These are phyloP conservation scores for Yamadazyma triangularis DNA, from an alignment of 1,139 yeast species.

Conservation along the genomic window DNA sequence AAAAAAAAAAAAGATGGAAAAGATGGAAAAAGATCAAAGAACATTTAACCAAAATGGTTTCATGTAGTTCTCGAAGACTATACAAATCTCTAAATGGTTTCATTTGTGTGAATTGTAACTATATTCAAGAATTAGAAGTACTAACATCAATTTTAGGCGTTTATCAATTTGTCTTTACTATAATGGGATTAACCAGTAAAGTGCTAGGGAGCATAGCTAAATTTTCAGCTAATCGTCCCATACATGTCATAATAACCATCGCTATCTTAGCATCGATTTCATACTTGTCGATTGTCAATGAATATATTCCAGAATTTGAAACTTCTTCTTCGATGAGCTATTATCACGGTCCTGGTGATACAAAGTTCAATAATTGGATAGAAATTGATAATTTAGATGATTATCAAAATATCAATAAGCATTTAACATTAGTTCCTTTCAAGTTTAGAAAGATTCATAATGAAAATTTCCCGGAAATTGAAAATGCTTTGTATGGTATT, in stretches of 20 bases:
- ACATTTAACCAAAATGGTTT: no score
- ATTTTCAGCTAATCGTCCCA: constrained; percentile 77
- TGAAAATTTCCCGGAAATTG: constrained; percentile 27
- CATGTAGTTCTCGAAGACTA: no score
- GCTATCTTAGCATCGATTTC: constrained; percentile 77
- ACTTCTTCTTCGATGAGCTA: constrained; percentile 18
- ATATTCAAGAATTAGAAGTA: no score
- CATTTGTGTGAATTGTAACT: no score
- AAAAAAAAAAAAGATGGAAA: no score
- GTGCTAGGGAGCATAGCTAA: constrained; percentile 39
- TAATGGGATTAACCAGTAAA: not conserved
- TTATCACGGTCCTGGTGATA: constrained; percentile 42
- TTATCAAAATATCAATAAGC: constrained; percentile 36
- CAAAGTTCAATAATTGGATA: constrained; percentile 42
- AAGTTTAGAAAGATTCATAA: constrained; percentile 46
- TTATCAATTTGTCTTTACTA: no score
- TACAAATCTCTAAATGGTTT: no score
- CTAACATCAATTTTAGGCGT: no score
- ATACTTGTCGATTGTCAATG: constrained; percentile 77
- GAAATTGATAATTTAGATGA: constrained; percentile 25
- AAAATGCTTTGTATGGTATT: constrained; percentile 27
- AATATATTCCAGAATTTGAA: constrained; percentile 61
- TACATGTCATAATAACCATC: constrained; percentile 76
- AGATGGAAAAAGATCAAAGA: no score
- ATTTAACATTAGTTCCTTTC: constrained; percentile 50